A percentile compares a stretch with the other conserved stretches of the same genome.
These are phyloP conservation scores for Corchorus capsularis DNA, from an alignment of 345 rosid genomes.

Conservation along the genomic window DNA sequence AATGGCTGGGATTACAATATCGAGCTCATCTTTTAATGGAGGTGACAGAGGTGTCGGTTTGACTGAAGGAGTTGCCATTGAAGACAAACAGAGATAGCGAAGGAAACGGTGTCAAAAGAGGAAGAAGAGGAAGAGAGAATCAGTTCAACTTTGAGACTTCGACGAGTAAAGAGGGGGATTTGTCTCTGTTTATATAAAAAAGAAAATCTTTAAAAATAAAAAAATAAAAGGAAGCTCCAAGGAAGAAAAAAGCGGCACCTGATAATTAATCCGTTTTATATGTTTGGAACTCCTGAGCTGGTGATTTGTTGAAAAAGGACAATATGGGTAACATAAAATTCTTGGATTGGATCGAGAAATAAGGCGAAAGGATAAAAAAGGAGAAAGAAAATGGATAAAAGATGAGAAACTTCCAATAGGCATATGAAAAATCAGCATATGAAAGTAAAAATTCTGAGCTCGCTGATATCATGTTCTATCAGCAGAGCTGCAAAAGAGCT, in stretches of 20 bases:
- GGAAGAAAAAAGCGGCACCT: constrained; percentile 4
- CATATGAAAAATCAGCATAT: too few relatives aligned
- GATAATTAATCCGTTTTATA: background rate
- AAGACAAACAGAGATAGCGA: background rate
- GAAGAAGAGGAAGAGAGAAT: background rate
- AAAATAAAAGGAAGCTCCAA: background rate
- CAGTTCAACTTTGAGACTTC: background rate
- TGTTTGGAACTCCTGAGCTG: constrained; percentile 6
- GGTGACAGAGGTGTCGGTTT: constrained; percentile 11
- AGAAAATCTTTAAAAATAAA: background rate
- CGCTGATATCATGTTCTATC: too few relatives aligned
- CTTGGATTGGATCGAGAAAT: constrained; percentile 4
- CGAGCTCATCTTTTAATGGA: constrained; percentile 32
- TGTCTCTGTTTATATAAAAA: background rate
- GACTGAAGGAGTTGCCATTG: constrained; percentile 7
- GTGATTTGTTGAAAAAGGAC: background rate
- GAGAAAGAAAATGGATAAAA: background rate
- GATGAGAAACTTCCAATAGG: too few relatives aligned
- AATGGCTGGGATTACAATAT: constrained; percentile 39
- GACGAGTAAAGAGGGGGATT: background rate
- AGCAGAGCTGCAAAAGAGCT: too few relatives aligned
- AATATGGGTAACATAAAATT: background rate
- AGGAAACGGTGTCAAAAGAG: constrained; percentile 1
- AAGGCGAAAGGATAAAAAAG: background rate
- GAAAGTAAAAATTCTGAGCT: too few relatives aligned